Evolutionary conservation across 805 yeast species (phyloP).

Genomic region (Schwanniomyces vanrijiae): DNA sequence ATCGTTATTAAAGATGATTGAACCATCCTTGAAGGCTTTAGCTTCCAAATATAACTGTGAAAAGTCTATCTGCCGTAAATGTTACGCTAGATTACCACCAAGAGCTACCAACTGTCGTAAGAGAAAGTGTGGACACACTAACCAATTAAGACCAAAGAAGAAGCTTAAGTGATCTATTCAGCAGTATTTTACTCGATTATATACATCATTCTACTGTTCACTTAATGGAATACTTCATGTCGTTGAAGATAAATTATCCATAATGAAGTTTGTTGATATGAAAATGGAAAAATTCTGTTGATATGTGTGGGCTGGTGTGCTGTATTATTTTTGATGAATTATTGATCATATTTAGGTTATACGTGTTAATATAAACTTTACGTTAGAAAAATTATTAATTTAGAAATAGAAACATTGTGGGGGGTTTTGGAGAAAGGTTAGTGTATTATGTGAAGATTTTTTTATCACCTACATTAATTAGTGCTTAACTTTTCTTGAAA

Average conservation of each 20-base stretch:
- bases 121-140: conserved; percentile 99
- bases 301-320: background rate
- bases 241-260: background rate
- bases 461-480: too few species aligned
- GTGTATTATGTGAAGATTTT: background rate
- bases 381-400: background rate
- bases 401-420: background rate
- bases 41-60: conserved; percentile 99
- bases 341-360: conserved; percentile 1
- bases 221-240: background rate
- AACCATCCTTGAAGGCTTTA: conserved; percentile 98
- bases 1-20: conserved; percentile 59
- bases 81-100: conserved; percentile 99
- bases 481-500: background rate
- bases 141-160: conserved; percentile 99
- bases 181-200: conserved; percentile 20
- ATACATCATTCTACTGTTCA: background rate
- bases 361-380: conserved; percentile 2
- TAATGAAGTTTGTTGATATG: background rate
- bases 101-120: conserved; percentile 99
- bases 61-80: conserved; percentile 97
- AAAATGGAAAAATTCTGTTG: background rate
- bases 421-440: background rate
- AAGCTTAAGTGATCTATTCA: conserved; percentile 76
- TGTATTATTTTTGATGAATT: background rate